Percentiles rank a stretch among this genome's conserved stretches.
Evolutionary conservation across 148 eudicot species (phyloP).

Genomic region (Chenopodium suecicum): DNA sequence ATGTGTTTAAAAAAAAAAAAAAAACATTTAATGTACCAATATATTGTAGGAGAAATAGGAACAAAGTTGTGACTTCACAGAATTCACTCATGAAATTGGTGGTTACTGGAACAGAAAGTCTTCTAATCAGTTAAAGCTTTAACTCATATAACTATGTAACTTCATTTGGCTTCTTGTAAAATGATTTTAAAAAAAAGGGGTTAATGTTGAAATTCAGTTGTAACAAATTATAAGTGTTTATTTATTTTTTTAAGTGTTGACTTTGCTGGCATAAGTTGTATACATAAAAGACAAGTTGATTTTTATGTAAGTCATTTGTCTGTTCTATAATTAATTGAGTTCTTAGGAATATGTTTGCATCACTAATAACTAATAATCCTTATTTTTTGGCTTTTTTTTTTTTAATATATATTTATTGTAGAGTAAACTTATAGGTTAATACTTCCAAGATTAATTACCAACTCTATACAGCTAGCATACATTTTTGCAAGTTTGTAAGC

Average conservation of each 20-base stretch:
- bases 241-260: background rate
- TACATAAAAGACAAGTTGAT: background rate
- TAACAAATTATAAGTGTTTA: background rate
- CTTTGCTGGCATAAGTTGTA: background rate
- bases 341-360: too few species aligned
- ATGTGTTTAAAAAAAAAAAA: too few species aligned
- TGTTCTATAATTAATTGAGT: too few species aligned
- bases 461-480: too few species aligned
- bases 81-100: background rate
- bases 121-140: background rate
- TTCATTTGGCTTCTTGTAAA: conserved; percentile 6
- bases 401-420: too few species aligned
- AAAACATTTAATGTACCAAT: background rate
- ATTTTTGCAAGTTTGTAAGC: too few species aligned
- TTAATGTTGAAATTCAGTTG: conserved; percentile 12
- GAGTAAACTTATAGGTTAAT: too few species aligned
- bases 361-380: too few species aligned
- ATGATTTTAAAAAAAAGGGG: background rate
- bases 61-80: background rate
- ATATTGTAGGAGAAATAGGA: background rate
- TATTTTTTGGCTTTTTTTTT: too few species aligned
- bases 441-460: too few species aligned
- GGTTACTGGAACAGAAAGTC: background rate
- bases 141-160: background rate
- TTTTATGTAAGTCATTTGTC: background rate